Evolutionary conservation across 257 asterid species (phyloP).

Genomic region (Salvia miltiorrhiza): DNA sequence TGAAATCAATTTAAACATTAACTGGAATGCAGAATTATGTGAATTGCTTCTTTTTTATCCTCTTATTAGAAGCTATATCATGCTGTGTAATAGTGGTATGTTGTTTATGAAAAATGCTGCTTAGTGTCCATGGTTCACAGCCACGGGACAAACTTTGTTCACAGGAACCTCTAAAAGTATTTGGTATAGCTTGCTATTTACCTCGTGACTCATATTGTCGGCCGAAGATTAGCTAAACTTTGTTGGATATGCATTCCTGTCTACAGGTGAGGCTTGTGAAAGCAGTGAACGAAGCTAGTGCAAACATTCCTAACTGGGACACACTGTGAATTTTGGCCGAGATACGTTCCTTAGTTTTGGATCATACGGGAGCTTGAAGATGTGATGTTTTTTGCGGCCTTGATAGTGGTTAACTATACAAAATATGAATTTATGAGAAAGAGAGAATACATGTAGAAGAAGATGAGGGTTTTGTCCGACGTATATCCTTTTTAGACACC

Average conservation of each 20-base stretch:
- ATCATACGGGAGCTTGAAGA: constrained; percentile 26
- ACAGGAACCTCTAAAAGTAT: background rate
- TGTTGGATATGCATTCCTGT: background rate
- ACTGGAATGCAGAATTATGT: background rate
- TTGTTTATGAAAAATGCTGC: too few relatives aligned
- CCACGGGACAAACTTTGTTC: too few relatives aligned
- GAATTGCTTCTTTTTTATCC: background rate
- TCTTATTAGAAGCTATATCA: too few relatives aligned
- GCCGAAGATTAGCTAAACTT: background rate
- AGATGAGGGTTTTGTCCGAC: constrained; percentile 22
- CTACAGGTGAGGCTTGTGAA: constrained; percentile 83
- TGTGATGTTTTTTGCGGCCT: constrained; percentile 16
- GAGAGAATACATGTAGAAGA: constrained; percentile 28
- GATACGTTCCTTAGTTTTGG: constrained; percentile 8
- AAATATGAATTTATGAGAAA: constrained; percentile 16
- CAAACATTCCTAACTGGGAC: constrained; percentile 87
- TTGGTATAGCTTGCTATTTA: background rate
- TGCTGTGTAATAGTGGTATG: too few relatives aligned
- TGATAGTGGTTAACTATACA: constrained; percentile 22
- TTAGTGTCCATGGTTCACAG: background rate
- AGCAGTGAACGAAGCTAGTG: constrained; percentile 86
- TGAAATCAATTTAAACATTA: background rate
- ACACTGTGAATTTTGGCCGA: constrained; percentile 24
- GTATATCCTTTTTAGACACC: constrained; percentile 10
- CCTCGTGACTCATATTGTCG: background rate